A percentile compares a stretch with the other conserved stretches of the same genome.
Conservation (phyloP, 306 rosid species). For the Medicago ruthenica region DNA sequence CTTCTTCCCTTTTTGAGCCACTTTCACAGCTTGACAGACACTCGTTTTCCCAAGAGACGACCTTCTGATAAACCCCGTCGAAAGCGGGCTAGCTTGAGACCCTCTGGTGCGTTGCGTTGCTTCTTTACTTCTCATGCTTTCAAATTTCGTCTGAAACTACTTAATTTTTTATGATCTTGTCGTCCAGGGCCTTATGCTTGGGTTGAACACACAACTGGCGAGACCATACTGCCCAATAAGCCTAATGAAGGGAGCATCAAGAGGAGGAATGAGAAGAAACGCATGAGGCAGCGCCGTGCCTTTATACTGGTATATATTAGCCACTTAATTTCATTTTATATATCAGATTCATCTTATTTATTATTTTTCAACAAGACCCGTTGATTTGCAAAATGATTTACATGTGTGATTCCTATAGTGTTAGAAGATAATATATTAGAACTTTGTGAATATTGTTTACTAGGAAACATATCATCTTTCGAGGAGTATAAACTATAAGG, state of each 20-base stretch:
- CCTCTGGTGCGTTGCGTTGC: conserved; percentile 55
- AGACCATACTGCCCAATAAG: conserved; percentile 69
- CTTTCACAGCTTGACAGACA: conserved; percentile 81
- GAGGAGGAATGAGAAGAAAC: conserved; percentile 91
- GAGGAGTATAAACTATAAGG: background rate
- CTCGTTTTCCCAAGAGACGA: conserved; percentile 82
- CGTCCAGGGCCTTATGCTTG: conserved; percentile 82
- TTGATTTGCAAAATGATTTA: background rate
- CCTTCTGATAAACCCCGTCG: conserved; percentile 73
- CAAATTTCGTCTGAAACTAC: background rate
- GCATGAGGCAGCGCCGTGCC: conserved; percentile 76
- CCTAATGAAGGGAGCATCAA: conserved; percentile 94
- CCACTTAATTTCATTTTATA: conserved; percentile 26
- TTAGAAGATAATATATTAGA: background rate
- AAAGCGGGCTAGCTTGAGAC: conserved; percentile 76
- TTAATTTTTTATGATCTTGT: background rate
- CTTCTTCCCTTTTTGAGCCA: conserved; percentile 52
- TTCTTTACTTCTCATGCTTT: conserved; percentile 8
- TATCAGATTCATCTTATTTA: background rate
- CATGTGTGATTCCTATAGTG: background rate
- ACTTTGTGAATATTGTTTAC: conserved; percentile 29
- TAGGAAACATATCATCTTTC: background rate
- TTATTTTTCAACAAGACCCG: conserved; percentile 14
- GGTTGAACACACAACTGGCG: conserved; percentile 73
- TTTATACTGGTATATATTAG: conserved; percentile 62